These are phyloP conservation scores for Rubia peregrina DNA, from an alignment of 305 asterid species.

Conservation along the genomic window DNA sequence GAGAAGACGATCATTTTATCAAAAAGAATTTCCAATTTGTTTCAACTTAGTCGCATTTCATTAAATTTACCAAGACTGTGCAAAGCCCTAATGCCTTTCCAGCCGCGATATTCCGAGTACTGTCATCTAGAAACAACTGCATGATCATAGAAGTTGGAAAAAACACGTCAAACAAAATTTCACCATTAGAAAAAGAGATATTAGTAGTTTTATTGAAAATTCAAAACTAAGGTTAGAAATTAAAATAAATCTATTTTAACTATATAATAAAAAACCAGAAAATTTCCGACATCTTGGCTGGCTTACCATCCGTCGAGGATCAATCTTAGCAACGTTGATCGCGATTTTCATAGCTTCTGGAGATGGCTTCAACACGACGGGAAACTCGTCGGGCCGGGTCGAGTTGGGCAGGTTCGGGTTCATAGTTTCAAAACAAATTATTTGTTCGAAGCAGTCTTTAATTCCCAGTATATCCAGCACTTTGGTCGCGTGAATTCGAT, in stretches of 20 bases:
- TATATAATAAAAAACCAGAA: too few species aligned
- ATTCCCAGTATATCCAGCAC: conserved; percentile 68
- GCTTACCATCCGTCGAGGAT: conserved; percentile 77
- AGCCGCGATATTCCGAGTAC: conserved; percentile 58
- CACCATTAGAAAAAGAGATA: background rate
- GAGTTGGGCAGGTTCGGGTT: conserved; percentile 45
- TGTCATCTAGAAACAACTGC: conserved; percentile 81
- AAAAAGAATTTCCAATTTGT: too few species aligned
- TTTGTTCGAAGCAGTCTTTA: conserved; percentile 60
- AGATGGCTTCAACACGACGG: conserved; percentile 74
- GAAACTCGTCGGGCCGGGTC: conserved; percentile 45
- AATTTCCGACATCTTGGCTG: background rate
- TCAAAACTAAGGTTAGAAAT: too few species aligned
- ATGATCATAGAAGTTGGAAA: background rate
- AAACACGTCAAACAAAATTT: background rate
- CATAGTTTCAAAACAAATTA: conserved; percentile 84
- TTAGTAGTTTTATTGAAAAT: background rate
- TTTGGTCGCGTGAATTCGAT: conserved; percentile 53
- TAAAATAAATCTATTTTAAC: too few species aligned
- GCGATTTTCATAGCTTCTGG: conserved; percentile 64
- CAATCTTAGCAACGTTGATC: conserved; percentile 49
- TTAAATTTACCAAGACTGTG: conserved; percentile 58
- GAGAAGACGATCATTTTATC: too few species aligned
- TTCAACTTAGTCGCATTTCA: too few species aligned
- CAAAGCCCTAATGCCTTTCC: conserved; percentile 65